Conservation (phyloP, 1,139 yeast species). For the Taphrina deformans region DNA sequence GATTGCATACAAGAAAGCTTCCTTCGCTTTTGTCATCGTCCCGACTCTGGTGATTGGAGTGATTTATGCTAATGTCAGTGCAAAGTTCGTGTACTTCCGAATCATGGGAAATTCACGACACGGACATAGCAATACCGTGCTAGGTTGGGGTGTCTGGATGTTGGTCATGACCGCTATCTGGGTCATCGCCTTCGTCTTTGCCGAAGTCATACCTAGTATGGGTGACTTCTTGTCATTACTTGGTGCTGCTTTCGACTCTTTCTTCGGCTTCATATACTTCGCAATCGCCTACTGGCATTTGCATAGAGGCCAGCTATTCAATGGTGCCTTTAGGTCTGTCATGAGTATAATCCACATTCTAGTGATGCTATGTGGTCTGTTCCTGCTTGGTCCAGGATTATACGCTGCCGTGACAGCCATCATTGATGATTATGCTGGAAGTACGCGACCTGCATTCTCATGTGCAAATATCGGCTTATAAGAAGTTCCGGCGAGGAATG, state of each 20-base stretch:
- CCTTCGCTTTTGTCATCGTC: conserved; percentile 60
- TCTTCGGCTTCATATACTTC: conserved; percentile 67
- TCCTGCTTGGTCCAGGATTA: conserved; percentile 60
- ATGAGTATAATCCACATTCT: conserved; percentile 46
- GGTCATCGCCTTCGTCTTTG: conserved; percentile 53
- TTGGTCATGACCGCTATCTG: conserved; percentile 51
- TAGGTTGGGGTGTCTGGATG: conserved; percentile 59
- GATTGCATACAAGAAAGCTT: conserved; percentile 54
- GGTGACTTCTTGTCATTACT: conserved; percentile 58
- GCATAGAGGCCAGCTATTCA: conserved; percentile 34
- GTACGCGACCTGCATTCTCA: conserved; percentile 6
- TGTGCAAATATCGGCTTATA: conserved; percentile 1
- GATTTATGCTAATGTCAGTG: conserved; percentile 49
- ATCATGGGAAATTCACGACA: conserved; percentile 10
- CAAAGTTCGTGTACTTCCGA: conserved; percentile 18
- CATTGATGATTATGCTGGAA: conserved; percentile 48
- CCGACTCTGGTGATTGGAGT: conserved; percentile 58
- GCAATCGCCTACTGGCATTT: conserved; percentile 57
- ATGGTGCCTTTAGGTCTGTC: conserved; percentile 41
- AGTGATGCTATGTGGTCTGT: conserved; percentile 53
- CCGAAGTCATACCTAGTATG: conserved; percentile 67
- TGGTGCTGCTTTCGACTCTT: conserved; percentile 65
- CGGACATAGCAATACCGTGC: conserved; percentile 48
- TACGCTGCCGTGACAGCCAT: conserved; percentile 59
- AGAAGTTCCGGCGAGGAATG: too few species aligned